Percentiles rank a stretch among this genome's conserved stretches.
These are phyloP conservation scores for Pseudogymnoascus sp. DNA, from an alignment of 2,329 filamentous ascomycete species.

Conservation along the genomic window DNA sequence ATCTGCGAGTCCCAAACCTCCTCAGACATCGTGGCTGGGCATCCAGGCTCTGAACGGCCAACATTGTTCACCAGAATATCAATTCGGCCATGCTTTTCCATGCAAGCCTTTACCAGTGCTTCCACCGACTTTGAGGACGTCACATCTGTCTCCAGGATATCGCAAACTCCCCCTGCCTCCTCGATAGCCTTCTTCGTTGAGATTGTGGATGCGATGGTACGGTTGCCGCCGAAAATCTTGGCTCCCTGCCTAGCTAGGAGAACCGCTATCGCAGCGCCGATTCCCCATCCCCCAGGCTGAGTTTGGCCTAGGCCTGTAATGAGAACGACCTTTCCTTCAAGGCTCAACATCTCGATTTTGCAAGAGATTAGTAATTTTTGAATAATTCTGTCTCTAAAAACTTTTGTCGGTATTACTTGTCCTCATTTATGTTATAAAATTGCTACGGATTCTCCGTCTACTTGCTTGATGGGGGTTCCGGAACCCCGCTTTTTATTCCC, in stretches of 20 bases:
- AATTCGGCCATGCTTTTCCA: slow-evolving; percentile 44
- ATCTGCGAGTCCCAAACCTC: slow-evolving; percentile 44
- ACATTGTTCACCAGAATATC: slow-evolving; percentile 56
- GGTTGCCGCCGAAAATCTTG: slow-evolving; percentile 41
- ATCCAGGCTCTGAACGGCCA: slow-evolving; percentile 46
- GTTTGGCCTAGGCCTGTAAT: slow-evolving; percentile 36
- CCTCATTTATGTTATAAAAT: neutral
- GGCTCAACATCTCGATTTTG: slow-evolving; percentile 28
- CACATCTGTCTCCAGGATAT: slow-evolving; percentile 42
- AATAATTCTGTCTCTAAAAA: neutral
- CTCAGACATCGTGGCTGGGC: slow-evolving; percentile 41
- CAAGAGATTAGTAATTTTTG: neutral
- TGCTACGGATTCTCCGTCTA: neutral
- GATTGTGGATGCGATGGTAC: slow-evolving; percentile 34
- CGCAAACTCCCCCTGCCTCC: slow-evolving; percentile 29
- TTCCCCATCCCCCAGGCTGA: slow-evolving; percentile 42
- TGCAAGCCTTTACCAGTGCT: slow-evolving; percentile 42
- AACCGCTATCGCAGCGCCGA: slow-evolving; percentile 41
- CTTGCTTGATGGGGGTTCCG: neutral
- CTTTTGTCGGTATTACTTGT: neutral
- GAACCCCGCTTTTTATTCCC: neutral
- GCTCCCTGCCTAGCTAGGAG: slow-evolving; percentile 40
- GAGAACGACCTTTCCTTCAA: slow-evolving; percentile 34
- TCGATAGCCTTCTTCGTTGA: slow-evolving; percentile 34
- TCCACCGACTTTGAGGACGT: slow-evolving; percentile 45